These are phyloP conservation scores for Trichoderma sp. DNA, from an alignment of 2,329 filamentous ascomycete genomes.

Conservation along the genomic window DNA sequence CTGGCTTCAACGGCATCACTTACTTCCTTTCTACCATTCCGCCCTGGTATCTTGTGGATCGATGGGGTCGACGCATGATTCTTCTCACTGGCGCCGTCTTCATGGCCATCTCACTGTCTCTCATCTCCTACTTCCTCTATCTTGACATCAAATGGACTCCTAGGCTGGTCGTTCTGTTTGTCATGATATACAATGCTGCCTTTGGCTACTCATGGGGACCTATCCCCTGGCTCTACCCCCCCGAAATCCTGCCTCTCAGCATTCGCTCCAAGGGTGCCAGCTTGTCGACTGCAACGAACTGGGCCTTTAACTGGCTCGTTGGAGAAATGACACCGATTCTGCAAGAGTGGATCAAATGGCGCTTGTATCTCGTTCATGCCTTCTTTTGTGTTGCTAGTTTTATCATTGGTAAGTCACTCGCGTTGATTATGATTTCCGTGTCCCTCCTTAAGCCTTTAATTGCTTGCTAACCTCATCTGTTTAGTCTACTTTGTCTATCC, in stretches of 20 bases:
- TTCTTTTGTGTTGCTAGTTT: conserved; percentile 97
- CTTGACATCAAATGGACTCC: conserved; percentile 79
- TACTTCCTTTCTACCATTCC: conserved; percentile 92
- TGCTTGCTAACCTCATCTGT: background rate
- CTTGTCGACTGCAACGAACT: conserved; percentile 93
- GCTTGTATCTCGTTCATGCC: conserved; percentile 90
- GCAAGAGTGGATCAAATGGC: conserved; percentile 90
- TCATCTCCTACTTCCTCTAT: conserved; percentile 94
- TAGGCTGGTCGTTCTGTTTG: conserved; percentile 84
- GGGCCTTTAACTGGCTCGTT: conserved; percentile 98
- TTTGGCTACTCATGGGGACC: conserved; percentile 96
- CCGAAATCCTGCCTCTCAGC: conserved; percentile 95
- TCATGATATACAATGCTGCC: conserved; percentile 97
- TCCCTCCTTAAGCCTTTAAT: background rate
- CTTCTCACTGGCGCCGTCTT: conserved; percentile 84
- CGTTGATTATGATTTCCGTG: background rate
- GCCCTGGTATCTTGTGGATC: conserved; percentile 95
- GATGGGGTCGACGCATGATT: conserved; percentile 85
- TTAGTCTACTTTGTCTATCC: conserved; percentile 96
- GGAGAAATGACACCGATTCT: conserved; percentile 93
- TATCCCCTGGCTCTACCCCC: conserved; percentile 96
- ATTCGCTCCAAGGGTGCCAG: conserved; percentile 97
- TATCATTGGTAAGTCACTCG: conserved; percentile 79
- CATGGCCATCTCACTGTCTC: conserved; percentile 84
- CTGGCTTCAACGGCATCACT: conserved; percentile 87